Conservation (phyloP, 257 asterid genomes). For the Rauvolfia tetraphylla region DNA sequence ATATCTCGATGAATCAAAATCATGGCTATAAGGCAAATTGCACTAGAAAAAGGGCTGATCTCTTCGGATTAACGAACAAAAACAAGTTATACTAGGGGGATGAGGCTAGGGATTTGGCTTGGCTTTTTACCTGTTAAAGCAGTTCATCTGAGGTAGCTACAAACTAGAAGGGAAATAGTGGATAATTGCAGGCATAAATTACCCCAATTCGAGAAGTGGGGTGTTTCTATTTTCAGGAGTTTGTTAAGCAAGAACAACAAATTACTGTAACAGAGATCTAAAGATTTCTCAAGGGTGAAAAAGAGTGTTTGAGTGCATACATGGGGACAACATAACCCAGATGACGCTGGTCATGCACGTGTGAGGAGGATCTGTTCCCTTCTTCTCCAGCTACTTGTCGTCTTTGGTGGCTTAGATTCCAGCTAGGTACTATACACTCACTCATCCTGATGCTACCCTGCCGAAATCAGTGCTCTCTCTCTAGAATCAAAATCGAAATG, state of each 20-base stretch:
- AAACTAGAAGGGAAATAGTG: background rate
- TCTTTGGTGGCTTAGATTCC: conserved; percentile 45
- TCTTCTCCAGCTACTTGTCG: conserved; percentile 33
- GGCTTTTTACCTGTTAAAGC: conserved; percentile 38
- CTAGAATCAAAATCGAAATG: conserved; percentile 16
- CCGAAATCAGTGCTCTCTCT: background rate
- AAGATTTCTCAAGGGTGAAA: background rate
- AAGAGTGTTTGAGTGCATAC: conserved; percentile 13
- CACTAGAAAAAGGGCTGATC: too few relatives aligned
- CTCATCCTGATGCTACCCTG: conserved; percentile 26
- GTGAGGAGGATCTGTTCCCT: conserved; percentile 34
- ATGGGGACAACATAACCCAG: conserved; percentile 39
- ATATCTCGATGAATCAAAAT: too few relatives aligned
- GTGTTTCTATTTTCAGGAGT: background rate
- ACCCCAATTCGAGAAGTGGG: background rate
- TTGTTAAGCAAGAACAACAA: background rate
- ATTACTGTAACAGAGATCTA: background rate
- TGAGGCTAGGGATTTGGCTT: too few relatives aligned
- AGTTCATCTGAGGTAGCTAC: background rate
- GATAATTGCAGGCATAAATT: background rate
- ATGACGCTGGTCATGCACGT: conserved; percentile 39
- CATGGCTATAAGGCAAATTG: too few relatives aligned
- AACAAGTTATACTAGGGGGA: background rate
- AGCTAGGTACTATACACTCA: conserved; percentile 41
- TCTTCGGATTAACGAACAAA: background rate